These are phyloP conservation scores for Septoria petroselini DNA, from an alignment of 2,329 filamentous ascomycete genomes.

Conservation along the genomic window DNA sequence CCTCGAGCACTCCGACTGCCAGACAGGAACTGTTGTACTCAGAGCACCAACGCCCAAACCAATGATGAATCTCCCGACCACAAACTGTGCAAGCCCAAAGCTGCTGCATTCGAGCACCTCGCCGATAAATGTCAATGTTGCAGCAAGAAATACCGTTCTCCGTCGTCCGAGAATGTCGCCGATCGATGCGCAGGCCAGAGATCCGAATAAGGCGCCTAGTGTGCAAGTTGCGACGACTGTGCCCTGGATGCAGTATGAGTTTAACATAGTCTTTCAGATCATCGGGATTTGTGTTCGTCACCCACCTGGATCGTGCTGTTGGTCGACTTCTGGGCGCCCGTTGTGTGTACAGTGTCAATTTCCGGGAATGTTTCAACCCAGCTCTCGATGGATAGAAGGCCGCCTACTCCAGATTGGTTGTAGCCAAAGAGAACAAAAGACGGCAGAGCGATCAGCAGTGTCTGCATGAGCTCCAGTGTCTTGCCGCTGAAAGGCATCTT, in stretches of 20 bases:
- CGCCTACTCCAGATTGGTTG: constrained; percentile 52
- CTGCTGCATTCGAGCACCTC: constrained; percentile 46
- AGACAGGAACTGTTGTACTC: constrained; percentile 48
- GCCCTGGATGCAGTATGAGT: constrained; percentile 28
- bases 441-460: constrained; percentile 41
- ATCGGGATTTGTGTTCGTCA: background rate
- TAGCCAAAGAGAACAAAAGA: constrained; percentile 52
- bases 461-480: constrained; percentile 31
- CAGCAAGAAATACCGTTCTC: constrained; percentile 45
- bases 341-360: constrained; percentile 46
- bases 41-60: constrained; percentile 46
- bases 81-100: constrained; percentile 48
- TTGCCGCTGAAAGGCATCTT: constrained; percentile 26
- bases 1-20: constrained; percentile 45
- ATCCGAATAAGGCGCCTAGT: constrained; percentile 48
- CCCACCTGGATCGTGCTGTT: constrained; percentile 45
- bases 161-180: constrained; percentile 48
- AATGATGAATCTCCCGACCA: constrained; percentile 46
- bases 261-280: background rate
- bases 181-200: constrained; percentile 46
- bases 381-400: constrained; percentile 43
- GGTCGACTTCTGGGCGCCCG: constrained; percentile 43
- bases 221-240: constrained; percentile 47
- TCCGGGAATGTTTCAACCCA: constrained; percentile 48
- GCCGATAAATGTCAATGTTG: constrained; percentile 44